Conservation (phyloP, 768 basidiomycete genomes). For the Naganishia vishniacii region DNA sequence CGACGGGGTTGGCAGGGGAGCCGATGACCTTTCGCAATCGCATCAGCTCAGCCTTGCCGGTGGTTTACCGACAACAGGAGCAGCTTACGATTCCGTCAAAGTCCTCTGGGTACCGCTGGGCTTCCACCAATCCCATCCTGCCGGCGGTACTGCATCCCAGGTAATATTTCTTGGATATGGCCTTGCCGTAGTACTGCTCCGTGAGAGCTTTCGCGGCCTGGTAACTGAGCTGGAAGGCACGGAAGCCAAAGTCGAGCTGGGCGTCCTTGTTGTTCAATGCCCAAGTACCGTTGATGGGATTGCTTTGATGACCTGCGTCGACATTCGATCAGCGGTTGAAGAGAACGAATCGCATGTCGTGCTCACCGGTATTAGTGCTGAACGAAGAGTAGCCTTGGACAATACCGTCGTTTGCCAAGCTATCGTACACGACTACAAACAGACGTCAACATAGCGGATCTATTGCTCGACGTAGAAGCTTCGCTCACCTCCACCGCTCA, state of each 20-base stretch:
- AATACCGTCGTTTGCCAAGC: not conserved
- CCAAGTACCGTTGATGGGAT: slow-evolving; percentile 19
- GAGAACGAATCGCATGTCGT: not conserved
- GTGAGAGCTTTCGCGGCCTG: slow-evolving; percentile 43
- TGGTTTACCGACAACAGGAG: too few species aligned
- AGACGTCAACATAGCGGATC: not conserved
- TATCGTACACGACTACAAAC: not conserved
- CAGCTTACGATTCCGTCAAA: slow-evolving; percentile 42
- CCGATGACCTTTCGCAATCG: slow-evolving; percentile 38
- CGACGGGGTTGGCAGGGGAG: slow-evolving; percentile 42
- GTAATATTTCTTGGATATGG: slow-evolving; percentile 40
- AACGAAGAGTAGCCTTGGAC: not conserved
- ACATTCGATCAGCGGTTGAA: not conserved
- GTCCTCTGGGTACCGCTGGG: slow-evolving; percentile 45
- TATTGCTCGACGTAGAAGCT: not conserved
- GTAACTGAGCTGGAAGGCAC: slow-evolving; percentile 41
- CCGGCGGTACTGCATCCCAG: slow-evolving; percentile 47
- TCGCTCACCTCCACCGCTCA: slow-evolving; percentile 2
- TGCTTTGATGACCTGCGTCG: not conserved
- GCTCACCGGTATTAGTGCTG: not conserved
- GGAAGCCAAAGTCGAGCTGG: slow-evolving; percentile 43
- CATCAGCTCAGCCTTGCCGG: too few species aligned
- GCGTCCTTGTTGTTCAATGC: slow-evolving; percentile 36
- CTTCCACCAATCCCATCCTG: slow-evolving; percentile 42
- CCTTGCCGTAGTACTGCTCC: slow-evolving; percentile 37